phyloP scores from a whole-genome alignment of 163 green algal species.

The Chlorella variabilis region DNA sequence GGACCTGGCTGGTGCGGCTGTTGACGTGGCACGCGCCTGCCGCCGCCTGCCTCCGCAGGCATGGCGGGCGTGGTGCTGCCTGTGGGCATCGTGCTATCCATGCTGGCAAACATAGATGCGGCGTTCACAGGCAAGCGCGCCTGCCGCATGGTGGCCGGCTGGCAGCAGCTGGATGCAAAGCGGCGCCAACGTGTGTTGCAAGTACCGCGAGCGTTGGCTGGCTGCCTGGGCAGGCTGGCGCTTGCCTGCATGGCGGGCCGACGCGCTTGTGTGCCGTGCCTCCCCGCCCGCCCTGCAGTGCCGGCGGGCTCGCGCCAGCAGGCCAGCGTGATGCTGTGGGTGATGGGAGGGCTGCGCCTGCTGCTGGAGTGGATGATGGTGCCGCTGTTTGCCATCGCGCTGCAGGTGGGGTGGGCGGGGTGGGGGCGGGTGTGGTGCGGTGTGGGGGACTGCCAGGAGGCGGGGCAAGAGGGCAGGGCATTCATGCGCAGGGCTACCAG shows the following conservation, averaged over 20 bases:
- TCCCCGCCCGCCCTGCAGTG: not conserved
- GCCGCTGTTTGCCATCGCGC: constrained; percentile 47
- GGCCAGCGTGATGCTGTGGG: constrained; percentile 29
- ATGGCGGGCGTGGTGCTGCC: constrained; percentile 41
- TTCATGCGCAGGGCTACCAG: too few relatives aligned
- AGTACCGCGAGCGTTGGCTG: too few relatives aligned
- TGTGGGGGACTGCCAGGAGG: not conserved
- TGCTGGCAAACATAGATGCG: constrained; percentile 65
- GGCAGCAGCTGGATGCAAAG: not conserved
- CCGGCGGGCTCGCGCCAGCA: constrained; percentile 11
- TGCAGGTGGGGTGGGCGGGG: constrained; percentile 49
- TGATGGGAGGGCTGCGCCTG: constrained; percentile 50
- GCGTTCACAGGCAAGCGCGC: constrained; percentile 28
- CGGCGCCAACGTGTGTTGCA: not conserved
- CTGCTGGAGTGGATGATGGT: constrained; percentile 59
- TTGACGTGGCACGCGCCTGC: not conserved
- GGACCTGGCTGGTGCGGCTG: too few relatives aligned
- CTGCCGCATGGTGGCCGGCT: not conserved
- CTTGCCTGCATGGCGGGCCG: too few relatives aligned
- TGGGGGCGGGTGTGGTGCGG: not conserved
- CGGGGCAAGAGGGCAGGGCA: too few relatives aligned
- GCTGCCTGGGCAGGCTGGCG: not conserved
- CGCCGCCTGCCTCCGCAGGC: constrained; percentile 2
- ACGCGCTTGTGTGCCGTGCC: too few relatives aligned
- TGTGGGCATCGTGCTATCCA: constrained; percentile 53